These are phyloP conservation scores for Pseudogymnoascus sp. DNA, from an alignment of 2,329 filamentous ascomycete species.

Conservation along the genomic window DNA sequence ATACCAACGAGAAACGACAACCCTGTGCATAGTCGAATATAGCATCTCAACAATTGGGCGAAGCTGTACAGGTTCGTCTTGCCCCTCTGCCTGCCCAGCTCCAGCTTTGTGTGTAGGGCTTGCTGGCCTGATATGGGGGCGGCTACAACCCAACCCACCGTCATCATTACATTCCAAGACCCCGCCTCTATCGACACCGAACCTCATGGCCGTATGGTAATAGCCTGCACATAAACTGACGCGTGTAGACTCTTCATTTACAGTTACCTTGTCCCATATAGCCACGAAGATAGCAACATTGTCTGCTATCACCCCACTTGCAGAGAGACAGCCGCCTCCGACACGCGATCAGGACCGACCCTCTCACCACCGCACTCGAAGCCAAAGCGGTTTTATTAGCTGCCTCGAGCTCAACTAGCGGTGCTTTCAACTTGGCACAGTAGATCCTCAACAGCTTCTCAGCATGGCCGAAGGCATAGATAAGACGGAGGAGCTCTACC, in stretches of 20 bases:
- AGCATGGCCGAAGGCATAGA: slow-evolving; percentile 82
- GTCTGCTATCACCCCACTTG: slow-evolving; percentile 7
- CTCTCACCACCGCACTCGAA: slow-evolving; percentile 4
- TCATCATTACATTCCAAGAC: slow-evolving; percentile 9
- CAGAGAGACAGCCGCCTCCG: slow-evolving; percentile 1
- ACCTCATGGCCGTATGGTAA: neutral
- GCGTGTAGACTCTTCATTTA: slow-evolving; percentile 4
- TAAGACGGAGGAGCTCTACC: slow-evolving; percentile 97
- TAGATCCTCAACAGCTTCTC: slow-evolving; percentile 21
- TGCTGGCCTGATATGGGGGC: slow-evolving; percentile 3
- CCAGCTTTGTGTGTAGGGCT: slow-evolving; percentile 2
- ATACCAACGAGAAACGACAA: slow-evolving; percentile 9
- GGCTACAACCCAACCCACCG: slow-evolving; percentile 8
- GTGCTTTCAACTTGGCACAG: slow-evolving; percentile 8
- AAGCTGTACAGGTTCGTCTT: slow-evolving; percentile 7
- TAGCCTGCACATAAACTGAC: neutral
- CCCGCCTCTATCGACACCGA: slow-evolving; percentile 4
- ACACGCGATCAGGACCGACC: slow-evolving; percentile 6
- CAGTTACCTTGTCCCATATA: slow-evolving; percentile 1
- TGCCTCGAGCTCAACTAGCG: slow-evolving; percentile 7
- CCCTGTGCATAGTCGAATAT: slow-evolving; percentile 9
- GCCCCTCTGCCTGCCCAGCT: neutral
- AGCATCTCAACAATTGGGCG: slow-evolving; percentile 7
- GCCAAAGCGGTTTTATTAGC: slow-evolving; percentile 1
- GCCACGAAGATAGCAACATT: slow-evolving; percentile 3